A percentile compares a stretch with the other conserved stretches of the same genome.
Evolutionary conservation across 1,284 basidiomycete species (phyloP).

Genomic region (Trichosporon sp.): DNA sequence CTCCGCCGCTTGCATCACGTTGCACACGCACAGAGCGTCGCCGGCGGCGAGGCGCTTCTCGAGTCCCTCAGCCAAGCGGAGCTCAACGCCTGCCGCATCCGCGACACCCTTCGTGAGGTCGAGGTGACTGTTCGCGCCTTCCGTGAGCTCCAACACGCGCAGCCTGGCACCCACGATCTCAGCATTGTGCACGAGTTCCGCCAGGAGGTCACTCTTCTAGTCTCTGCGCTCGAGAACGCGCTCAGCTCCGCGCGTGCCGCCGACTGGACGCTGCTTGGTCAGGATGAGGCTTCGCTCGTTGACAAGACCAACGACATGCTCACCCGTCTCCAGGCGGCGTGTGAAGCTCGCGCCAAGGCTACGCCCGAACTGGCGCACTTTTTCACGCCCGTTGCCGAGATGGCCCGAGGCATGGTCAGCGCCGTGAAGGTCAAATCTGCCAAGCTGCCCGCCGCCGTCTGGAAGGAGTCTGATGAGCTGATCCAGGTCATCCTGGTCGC

Average conservation of each 20-base stretch:
- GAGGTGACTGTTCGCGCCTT: conserved; percentile 44
- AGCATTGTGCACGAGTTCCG: conserved; percentile 37
- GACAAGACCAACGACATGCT: conserved; percentile 25
- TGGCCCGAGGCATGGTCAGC: conserved; percentile 55
- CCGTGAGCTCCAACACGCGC: conserved; percentile 43
- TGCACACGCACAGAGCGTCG: conserved; percentile 32
- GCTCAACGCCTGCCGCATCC: conserved; percentile 33
- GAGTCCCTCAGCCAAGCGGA: conserved; percentile 34
- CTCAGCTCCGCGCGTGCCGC: conserved; percentile 33
- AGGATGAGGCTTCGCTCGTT: conserved; percentile 35
- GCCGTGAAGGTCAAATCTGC: conserved; percentile 16
- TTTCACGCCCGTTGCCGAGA: conserved; percentile 60
- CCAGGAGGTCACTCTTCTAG: conserved; percentile 35
- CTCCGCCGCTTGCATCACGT: conserved; percentile 35
- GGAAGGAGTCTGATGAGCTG: conserved; percentile 56
- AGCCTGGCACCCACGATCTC: conserved; percentile 35
- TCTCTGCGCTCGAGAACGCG: conserved; percentile 34
- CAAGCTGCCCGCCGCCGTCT: conserved; percentile 31
- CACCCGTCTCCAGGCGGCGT: conserved; percentile 17
- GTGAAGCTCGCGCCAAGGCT: conserved; percentile 22
- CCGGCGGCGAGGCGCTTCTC: conserved; percentile 33
- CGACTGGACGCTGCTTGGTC: conserved; percentile 37
- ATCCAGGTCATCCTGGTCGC: conserved; percentile 68
- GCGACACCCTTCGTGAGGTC: conserved; percentile 41
- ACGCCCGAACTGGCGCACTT: conserved; percentile 61